Evolutionary conservation across 1,284 basidiomycete species (phyloP).

Genomic region (Trichosporon inkin): DNA sequence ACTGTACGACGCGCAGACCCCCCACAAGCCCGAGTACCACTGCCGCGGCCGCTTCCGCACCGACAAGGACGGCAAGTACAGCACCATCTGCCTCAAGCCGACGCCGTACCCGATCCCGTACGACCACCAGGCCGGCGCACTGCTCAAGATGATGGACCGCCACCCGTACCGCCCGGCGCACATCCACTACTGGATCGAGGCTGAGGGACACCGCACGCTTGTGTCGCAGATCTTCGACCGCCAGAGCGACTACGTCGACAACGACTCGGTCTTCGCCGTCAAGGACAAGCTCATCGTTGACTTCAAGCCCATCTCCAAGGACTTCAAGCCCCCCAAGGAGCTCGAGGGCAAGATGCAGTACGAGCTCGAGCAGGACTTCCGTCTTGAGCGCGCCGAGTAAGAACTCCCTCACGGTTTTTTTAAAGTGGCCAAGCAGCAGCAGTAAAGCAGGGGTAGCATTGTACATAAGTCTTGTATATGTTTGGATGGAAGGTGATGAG

Average conservation of each 20-base stretch:
- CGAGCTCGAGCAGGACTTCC: constrained; percentile 31
- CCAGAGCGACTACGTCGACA: constrained; percentile 45
- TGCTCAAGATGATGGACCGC: constrained; percentile 43
- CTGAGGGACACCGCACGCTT: constrained; percentile 33
- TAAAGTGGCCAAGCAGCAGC: background rate
- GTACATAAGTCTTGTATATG: no score
- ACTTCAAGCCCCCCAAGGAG: constrained; percentile 8
- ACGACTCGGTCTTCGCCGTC: constrained; percentile 51
- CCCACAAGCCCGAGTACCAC: constrained; percentile 45
- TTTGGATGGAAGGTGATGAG: no score
- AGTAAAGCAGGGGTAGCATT: no score
- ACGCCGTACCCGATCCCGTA: constrained; percentile 50
- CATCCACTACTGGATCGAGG: constrained; percentile 43
- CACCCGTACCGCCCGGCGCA: constrained; percentile 50
- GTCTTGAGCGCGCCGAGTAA: constrained; percentile 12
- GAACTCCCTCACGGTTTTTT: no score
- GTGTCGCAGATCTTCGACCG: constrained; percentile 46
- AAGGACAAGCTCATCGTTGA: constrained; percentile 36
- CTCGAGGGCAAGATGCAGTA: constrained; percentile 21
- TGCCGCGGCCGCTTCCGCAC: constrained; percentile 44
- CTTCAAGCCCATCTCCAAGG: constrained; percentile 25
- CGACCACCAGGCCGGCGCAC: constrained; percentile 45
- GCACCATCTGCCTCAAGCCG: constrained; percentile 41
- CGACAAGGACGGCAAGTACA: constrained; percentile 42
- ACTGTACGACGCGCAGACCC: constrained; percentile 49